A percentile compares a stretch with the other conserved stretches of the same genome.
These are phyloP conservation scores for Ambrosia trifida DNA, from an alignment of 129 eudicot species.

Conservation along the genomic window DNA sequence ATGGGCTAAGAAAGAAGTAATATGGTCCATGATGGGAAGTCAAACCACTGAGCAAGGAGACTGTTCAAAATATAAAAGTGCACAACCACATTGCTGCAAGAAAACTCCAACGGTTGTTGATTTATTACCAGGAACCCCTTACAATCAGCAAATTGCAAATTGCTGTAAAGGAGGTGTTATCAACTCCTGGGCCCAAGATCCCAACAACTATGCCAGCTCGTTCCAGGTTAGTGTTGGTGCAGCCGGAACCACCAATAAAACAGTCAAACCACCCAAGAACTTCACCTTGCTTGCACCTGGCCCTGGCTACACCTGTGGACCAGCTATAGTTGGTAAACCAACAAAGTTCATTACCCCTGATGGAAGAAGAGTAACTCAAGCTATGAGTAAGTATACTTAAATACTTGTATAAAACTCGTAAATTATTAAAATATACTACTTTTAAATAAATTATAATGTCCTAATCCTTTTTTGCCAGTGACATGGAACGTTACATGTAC, in stretches of 20 bases:
- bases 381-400: conserved; percentile 5
- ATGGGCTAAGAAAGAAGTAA: conserved; percentile 3
- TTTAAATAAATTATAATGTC: neutral
- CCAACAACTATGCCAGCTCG: neutral
- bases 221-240: conserved; percentile 6
- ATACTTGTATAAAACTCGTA: neutral
- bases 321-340: too few relatives aligned
- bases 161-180: too few relatives aligned
- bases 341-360: too few relatives aligned
- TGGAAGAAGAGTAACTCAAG: neutral
- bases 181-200: conserved; percentile 2
- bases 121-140: neutral
- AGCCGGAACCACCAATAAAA: conserved; percentile 4
- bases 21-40: conserved; percentile 6
- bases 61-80: neutral
- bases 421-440: neutral
- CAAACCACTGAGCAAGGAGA: conserved; percentile 1
- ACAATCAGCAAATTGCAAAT: too few relatives aligned
- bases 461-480: neutral
- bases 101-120: conserved; percentile 3
- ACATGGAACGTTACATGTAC: conserved; percentile 4
- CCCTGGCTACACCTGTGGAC: too few relatives aligned
- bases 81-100: conserved; percentile 10
- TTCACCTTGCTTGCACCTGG: neutral
- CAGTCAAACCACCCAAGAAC: conserved; percentile 5